Conservation (phyloP, 148 eudicot species). For the Persicaria maculosa region DNA sequence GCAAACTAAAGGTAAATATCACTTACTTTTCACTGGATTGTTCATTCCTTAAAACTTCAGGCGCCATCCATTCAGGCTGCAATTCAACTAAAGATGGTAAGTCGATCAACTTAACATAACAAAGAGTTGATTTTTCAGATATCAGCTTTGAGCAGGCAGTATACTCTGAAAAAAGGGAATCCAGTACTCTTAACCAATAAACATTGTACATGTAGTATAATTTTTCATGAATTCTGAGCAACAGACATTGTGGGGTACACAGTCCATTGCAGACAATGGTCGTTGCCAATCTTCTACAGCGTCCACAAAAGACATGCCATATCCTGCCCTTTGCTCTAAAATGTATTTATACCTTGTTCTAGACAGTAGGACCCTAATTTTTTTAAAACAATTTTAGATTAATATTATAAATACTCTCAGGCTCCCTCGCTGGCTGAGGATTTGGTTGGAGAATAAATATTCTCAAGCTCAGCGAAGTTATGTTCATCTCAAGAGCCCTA, state of each 20-base stretch:
- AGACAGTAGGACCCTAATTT: too few relatives aligned
- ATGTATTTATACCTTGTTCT: too few relatives aligned
- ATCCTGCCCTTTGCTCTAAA: too few relatives aligned
- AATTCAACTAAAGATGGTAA: conserved; percentile 12
- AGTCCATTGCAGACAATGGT: too few relatives aligned
- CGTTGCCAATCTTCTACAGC: too few relatives aligned
- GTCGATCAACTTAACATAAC: conserved; percentile 7
- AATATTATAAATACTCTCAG: neutral
- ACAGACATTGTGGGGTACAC: too few relatives aligned
- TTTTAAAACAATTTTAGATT: too few relatives aligned
- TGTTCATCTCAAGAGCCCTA: too few relatives aligned
- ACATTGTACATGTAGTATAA: neutral
- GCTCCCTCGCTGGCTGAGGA: neutral
- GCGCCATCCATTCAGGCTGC: conserved; percentile 99
- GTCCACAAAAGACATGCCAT: too few relatives aligned
- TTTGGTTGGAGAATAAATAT: neutral
- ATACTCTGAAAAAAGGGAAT: neutral
- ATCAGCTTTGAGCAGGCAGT: neutral
- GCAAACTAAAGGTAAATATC: neutral
- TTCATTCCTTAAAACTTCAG: conserved; percentile 93
- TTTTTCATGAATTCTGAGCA: neutral
- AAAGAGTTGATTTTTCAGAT: neutral
- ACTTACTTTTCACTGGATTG: conserved; percentile 93
- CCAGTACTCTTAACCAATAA: neutral
- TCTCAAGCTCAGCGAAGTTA: too few relatives aligned